These are phyloP conservation scores for Sporothrix brunneoviolacea DNA, from an alignment of 2,329 filamentous ascomycete species.

Conservation along the genomic window DNA sequence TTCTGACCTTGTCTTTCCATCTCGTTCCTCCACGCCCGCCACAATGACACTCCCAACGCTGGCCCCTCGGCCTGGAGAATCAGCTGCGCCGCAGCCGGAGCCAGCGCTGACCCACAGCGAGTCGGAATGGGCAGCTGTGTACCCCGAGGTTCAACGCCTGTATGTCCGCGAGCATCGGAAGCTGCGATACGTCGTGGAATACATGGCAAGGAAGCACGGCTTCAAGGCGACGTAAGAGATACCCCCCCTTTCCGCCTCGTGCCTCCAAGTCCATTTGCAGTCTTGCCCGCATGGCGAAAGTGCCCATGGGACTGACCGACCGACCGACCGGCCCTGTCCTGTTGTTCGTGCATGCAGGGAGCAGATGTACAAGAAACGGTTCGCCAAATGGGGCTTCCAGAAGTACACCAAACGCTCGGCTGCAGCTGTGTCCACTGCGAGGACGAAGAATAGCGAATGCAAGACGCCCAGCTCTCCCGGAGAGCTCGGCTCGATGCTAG, in stretches of 20 bases:
- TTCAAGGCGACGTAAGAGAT: constrained; percentile 23
- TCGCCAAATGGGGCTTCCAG: constrained; percentile 21
- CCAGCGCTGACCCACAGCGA: constrained; percentile 16
- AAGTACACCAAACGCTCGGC: constrained; percentile 13
- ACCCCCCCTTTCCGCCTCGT: neutral
- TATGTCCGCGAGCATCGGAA: constrained; percentile 20
- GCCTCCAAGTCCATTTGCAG: too few species aligned
- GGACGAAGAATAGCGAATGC: too few species aligned
- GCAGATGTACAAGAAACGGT: constrained; percentile 24
- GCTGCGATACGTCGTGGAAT: constrained; percentile 19
- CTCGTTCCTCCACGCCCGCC: too few species aligned
- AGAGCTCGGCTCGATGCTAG: neutral
- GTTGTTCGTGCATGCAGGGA: constrained; percentile 3
- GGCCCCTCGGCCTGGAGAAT: too few species aligned
- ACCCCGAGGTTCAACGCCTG: constrained; percentile 19
- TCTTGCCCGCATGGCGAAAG: too few species aligned
- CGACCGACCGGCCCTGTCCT: too few species aligned
- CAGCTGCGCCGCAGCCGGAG: too few species aligned
- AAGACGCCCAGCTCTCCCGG: too few species aligned
- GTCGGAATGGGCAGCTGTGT: constrained; percentile 19
- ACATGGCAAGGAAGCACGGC: constrained; percentile 18
- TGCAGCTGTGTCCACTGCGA: neutral
- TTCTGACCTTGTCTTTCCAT: too few species aligned
- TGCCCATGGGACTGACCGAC: too few species aligned
- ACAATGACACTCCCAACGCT: too few species aligned